Evolutionary conservation across 305 asterid species (phyloP).

Genomic region (Andrographis paniculata): DNA sequence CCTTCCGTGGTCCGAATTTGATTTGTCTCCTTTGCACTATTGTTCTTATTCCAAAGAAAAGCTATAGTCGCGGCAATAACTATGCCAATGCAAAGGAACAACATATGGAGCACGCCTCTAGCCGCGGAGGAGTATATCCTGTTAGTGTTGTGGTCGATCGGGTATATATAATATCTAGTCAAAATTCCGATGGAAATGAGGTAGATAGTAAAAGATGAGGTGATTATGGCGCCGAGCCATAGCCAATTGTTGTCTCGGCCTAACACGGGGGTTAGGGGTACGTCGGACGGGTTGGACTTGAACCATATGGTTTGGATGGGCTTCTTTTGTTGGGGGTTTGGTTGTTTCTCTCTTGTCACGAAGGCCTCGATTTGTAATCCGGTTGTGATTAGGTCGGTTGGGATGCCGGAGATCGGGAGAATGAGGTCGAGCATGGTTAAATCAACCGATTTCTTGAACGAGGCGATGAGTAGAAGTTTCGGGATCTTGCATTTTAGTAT

Average conservation of each 20-base stretch:
- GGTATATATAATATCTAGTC: conserved; percentile 45
- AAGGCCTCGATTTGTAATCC: conserved; percentile 46
- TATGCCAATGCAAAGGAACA: conserved; percentile 29
- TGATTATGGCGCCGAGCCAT: conserved; percentile 42
- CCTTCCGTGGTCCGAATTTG: conserved; percentile 46
- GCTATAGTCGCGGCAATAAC: conserved; percentile 29
- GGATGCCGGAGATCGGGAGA: conserved; percentile 33
- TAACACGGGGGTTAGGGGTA: conserved; percentile 36
- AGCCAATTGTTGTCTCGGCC: conserved; percentile 43
- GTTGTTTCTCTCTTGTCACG: conserved; percentile 36
- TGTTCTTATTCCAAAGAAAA: conserved; percentile 36
- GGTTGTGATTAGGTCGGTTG: conserved; percentile 26
- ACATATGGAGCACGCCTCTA: conserved; percentile 33
- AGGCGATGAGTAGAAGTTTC: conserved; percentile 28
- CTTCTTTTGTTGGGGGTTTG: conserved; percentile 17
- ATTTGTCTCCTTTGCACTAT: conserved; percentile 21
- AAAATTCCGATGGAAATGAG: conserved; percentile 32
- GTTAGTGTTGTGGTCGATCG: conserved; percentile 46
- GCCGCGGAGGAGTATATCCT: conserved; percentile 25
- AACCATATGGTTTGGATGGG: conserved; percentile 34
- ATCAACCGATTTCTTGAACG: conserved; percentile 52
- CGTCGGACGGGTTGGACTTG: conserved; percentile 39
- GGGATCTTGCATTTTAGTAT: conserved; percentile 29
- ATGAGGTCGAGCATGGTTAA: conserved; percentile 50
- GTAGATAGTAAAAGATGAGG: conserved; percentile 41